A percentile compares a stretch with the other conserved stretches of the same genome.
Conservation (phyloP, 345 rosid genomes). For the Melastoma malabathricum region DNA sequence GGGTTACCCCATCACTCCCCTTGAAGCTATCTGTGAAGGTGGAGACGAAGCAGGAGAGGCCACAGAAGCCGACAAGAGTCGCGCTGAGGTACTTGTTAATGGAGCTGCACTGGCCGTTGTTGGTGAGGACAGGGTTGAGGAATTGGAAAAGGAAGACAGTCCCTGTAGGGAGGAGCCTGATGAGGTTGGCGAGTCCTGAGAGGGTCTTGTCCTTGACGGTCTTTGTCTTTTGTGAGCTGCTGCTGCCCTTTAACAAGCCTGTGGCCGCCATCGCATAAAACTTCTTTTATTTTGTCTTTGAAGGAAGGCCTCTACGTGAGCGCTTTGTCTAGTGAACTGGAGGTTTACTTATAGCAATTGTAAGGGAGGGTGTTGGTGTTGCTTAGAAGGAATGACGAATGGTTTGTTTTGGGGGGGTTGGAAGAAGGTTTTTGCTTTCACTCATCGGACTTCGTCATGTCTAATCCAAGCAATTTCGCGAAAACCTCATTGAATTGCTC, state of each 20-base stretch:
- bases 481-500: too few relatives aligned
- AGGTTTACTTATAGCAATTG: too few relatives aligned
- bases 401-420: too few relatives aligned
- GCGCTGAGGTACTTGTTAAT: constrained; percentile 40
- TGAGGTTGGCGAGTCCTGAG: constrained; percentile 44
- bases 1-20: constrained; percentile 32
- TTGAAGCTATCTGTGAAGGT: constrained; percentile 65
- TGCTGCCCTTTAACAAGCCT: background rate
- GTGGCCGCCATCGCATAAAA: background rate
- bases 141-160: constrained; percentile 67
- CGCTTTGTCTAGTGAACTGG: too few relatives aligned
- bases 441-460: too few relatives aligned
- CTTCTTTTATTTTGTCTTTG: too few relatives aligned
- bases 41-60: constrained; percentile 46
- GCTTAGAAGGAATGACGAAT: too few relatives aligned
- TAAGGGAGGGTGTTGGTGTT: too few relatives aligned
- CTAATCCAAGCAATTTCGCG: too few relatives aligned
- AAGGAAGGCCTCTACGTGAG: too few relatives aligned
- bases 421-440: too few relatives aligned
- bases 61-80: constrained; percentile 45
- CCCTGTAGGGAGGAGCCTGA: constrained; percentile 85
- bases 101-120: constrained; percentile 49
- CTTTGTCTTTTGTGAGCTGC: constrained; percentile 7
- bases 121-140: constrained; percentile 65
- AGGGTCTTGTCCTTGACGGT: constrained; percentile 33